Base-by-base conservation (phyloP, 1,284 basidiomycete species). In the Polyporus tsugae region DNA sequence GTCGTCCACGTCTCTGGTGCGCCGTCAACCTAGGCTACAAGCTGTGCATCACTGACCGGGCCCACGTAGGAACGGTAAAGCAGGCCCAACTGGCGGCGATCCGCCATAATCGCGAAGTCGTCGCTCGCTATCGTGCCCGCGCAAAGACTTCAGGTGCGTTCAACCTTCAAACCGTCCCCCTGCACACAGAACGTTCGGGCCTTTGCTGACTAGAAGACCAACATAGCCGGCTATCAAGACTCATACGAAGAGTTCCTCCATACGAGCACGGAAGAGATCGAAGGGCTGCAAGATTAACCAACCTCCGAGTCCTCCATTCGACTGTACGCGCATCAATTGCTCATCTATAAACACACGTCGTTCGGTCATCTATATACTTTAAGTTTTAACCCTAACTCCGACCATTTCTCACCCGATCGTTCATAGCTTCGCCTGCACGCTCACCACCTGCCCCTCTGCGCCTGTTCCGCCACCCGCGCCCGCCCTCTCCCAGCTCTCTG, bases 31-130 rank as follows among this genome's bases (percentile, higher is more conserved):
- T 29, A 29, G 29, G 2, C 29, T 29, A 1, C 2, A 29, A 2
- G 29, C 1, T 49, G 46, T 19, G 6, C 1, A 9, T 49, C 17
- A 7, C 46, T 36, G 15, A 36, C 15, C 6, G n/a, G 29, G 15
- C 2, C 4, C 11, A 22, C 59, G 19, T 68, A 94, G 93, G 93
- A 0, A 95, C 93, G 0, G 91, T 94, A 58, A 94, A 91, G 77
- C 92, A 95, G 60, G 87, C 87, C 0, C 93, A 95, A 73, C 78
- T 92, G 0, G 89, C 91, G 13, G 91, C 92, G 0, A 90, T 94
- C 53, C 80, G 84, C 52, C 89, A 94, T 72, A 93, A 94, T 73
- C 82, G 91, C 52, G 84, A 87, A 62, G 82, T 92, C 5, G 82
- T 94, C 49, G 92, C 91, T 6, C 82, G 87, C 22, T 88, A 87